phyloP scores from a whole-genome alignment of 345 rosid species.

The Linum trigynum region DNA sequence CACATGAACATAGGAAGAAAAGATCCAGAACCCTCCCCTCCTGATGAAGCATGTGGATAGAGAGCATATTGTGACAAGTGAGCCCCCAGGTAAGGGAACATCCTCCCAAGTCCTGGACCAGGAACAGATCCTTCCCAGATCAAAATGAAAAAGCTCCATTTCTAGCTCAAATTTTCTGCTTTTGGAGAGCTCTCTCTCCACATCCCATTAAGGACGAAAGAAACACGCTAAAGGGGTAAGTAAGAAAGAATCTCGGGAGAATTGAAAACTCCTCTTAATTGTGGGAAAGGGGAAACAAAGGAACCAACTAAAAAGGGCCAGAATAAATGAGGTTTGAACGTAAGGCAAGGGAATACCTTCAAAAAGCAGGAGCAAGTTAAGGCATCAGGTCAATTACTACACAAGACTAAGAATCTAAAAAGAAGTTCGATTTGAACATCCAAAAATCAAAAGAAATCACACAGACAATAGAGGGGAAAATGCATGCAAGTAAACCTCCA shows the following conservation, averaged over 20 bases:
- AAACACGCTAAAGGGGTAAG: neutral
- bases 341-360: neutral
- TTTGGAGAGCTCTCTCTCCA: too few relatives aligned
- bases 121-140: too few relatives aligned
- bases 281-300: too few relatives aligned
- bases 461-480: neutral
- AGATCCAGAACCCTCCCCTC: too few relatives aligned
- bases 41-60: too few relatives aligned
- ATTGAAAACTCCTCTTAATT: neutral
- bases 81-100: neutral
- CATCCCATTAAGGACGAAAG: too few relatives aligned
- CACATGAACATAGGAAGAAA: neutral
- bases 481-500: neutral
- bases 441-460: too few relatives aligned
- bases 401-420: neutral
- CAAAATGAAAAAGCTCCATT: too few relatives aligned
- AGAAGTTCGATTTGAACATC: neutral
- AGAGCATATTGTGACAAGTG: neutral
- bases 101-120: neutral
- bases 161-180: too few relatives aligned
- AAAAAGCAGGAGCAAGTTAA: neutral
- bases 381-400: neutral
- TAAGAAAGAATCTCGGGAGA: neutral
- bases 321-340: too few relatives aligned
- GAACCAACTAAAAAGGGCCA: too few relatives aligned